Conservation (phyloP, 1,139 yeast species). For the Sugiyamaella sp. region DNA sequence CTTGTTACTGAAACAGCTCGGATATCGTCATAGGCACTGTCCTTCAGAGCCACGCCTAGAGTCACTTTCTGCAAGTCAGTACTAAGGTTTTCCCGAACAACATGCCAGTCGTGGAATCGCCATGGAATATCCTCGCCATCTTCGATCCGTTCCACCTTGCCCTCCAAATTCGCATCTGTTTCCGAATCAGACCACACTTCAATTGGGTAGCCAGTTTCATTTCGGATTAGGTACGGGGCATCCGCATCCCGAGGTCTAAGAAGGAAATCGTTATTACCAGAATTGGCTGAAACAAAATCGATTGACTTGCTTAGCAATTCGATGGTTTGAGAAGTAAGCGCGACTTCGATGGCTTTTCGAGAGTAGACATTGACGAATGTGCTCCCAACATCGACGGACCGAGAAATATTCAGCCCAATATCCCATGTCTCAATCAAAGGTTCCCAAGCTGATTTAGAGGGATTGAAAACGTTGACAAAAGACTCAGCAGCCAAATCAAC, state of each 20-base stretch:
- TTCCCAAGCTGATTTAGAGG: conserved; percentile 94
- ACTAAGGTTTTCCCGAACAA: conserved; percentile 76
- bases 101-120: conserved; percentile 95
- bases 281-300: conserved; percentile 72
- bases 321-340: conserved; percentile 74
- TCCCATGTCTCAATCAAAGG: conserved; percentile 92
- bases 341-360: conserved; percentile 73
- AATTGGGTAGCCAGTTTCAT: conserved; percentile 82
- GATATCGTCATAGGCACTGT: conserved; percentile 58
- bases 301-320: conserved; percentile 46
- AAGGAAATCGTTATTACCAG: conserved; percentile 53
- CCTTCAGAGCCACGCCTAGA: conserved; percentile 62
- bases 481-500: conserved; percentile 73
- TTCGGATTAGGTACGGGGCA: conserved; percentile 77
- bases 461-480: conserved; percentile 80
- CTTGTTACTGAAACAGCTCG: conserved; percentile 66
- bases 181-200: conserved; percentile 70
- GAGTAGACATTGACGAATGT: conserved; percentile 69
- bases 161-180: conserved; percentile 23
- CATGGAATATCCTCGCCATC: conserved; percentile 66
- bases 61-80: conserved; percentile 63
- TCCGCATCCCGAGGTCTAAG: conserved; percentile 74
- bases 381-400: conserved; percentile 47
- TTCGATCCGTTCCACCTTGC: conserved; percentile 41
- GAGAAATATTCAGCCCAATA: conserved; percentile 69